phyloP scores from a whole-genome alignment of 768 basidiomycete genomes.

The Hirschioporus abietinus region DNA sequence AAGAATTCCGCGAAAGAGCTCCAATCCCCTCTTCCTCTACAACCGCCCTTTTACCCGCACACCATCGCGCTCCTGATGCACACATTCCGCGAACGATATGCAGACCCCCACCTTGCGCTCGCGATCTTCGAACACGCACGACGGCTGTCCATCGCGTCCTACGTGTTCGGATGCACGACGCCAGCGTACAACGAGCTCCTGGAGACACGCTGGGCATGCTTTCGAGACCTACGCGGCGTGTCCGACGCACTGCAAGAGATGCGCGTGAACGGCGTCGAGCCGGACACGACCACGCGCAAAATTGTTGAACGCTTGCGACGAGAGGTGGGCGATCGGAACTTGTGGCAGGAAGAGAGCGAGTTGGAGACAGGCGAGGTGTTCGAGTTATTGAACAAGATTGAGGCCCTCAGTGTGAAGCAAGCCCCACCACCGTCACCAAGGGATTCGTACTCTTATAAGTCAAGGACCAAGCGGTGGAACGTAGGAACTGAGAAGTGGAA shows the following conservation, averaged over 20 bases:
- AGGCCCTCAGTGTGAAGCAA: constrained; percentile 31
- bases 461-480: constrained; percentile 1
- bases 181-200: constrained; percentile 86
- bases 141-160: constrained; percentile 69
- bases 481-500: neutral
- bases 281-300: constrained; percentile 54
- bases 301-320: constrained; percentile 59
- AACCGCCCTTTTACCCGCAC: constrained; percentile 65
- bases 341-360: constrained; percentile 45
- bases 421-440: constrained; percentile 6
- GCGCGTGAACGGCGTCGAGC: constrained; percentile 68
- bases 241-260: constrained; percentile 75
- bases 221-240: constrained; percentile 78
- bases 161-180: constrained; percentile 87
- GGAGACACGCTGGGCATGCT: constrained; percentile 75
- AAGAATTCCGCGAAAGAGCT: constrained; percentile 10
- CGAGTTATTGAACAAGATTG: constrained; percentile 46
- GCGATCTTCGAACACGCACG: constrained; percentile 79
- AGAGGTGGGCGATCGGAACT: constrained; percentile 51
- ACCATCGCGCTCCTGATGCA: constrained; percentile 75
- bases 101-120: constrained; percentile 76
- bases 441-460: neutral
- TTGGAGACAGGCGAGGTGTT: constrained; percentile 46
- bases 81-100: constrained; percentile 71
- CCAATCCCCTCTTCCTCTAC: constrained; percentile 33